Base-by-base conservation (phyloP, 1,284 basidiomycete species). In the Cryptococcus depauperatus region DNA sequence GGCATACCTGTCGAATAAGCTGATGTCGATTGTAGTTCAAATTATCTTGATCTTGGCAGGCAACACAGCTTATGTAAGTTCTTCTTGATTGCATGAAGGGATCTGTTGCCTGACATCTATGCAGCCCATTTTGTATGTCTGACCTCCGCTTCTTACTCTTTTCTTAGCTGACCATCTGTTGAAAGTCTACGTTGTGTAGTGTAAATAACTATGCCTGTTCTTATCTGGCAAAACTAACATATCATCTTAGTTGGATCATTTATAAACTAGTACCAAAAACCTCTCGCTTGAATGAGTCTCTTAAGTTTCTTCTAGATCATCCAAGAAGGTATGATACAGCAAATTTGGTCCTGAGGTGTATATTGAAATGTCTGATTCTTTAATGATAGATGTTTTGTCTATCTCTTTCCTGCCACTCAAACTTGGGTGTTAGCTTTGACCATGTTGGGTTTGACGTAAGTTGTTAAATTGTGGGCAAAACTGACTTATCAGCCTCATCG, bases 331-430 rank as follows among this genome's bases (percentile, higher is more conserved):
- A 28, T 35, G 54, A 42, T n/a, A n/a, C n/a, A n/a, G n/a, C n/a
- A n/a, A n/a, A n/a, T n/a, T n/a, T n/a, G n/a, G n/a, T n/a, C n/a
- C n/a, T n/a, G n/a, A n/a, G n/a, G n/a, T 8, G 23, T 19, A 27
- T n/a, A 14, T 14, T 39, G 19, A 26, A 25, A 8, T 39, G 4
- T 21, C 18, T 26, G 27, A 39, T 27, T 9, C 19, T 22, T 13
- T 14, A 28, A 14, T 18, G n/a, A 27, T 23, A 65, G 64, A 53
- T 90, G 93, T 72, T 97, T 89, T 64, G 81, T 93, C 34, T 92
- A 95, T 66, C 78, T 98, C 6, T 97, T 98, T 61, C 93, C 93
- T 0, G 83, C 88, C 0, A 86, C 90, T 55, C 91, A 97, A 64
- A 97, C 92, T 2, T 93, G 90, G 88, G 88, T 92, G 58, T 77